phyloP scores from a whole-genome alignment of 2,329 filamentous ascomycete species.

The Rasamsonia emersonii region DNA sequence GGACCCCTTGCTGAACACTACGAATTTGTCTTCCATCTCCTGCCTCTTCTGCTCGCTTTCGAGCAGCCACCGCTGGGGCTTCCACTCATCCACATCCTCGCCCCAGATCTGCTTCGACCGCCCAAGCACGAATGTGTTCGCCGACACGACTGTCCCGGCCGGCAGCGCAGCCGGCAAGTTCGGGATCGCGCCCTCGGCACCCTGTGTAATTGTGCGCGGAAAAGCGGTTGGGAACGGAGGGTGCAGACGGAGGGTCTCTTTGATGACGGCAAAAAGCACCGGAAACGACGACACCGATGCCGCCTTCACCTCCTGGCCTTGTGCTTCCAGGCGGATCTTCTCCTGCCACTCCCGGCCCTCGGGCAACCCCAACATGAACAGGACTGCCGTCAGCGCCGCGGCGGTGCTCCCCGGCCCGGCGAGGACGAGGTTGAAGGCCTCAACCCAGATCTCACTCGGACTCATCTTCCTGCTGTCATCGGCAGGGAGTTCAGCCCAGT shows the following conservation, averaged over 20 bases:
- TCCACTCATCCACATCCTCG: conserved; percentile 10
- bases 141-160: conserved; percentile 12
- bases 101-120: conserved; percentile 13
- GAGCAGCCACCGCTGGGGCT: conserved; percentile 12
- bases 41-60: conserved; percentile 7
- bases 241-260: conserved; percentile 11
- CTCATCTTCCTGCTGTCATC: conserved; percentile 11
- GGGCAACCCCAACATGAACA: conserved; percentile 10
- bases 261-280: conserved; percentile 12
- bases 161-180: conserved; percentile 9
- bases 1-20: conserved; percentile 13
- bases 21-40: conserved; percentile 11
- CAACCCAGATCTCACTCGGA: conserved; percentile 7
- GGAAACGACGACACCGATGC: conserved; percentile 1
- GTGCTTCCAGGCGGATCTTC: conserved; percentile 7
- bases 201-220: conserved; percentile 11
- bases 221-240: conserved; percentile 12
- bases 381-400: conserved; percentile 10
- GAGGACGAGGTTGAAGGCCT: conserved; percentile 11
- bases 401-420: conserved; percentile 13
- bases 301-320: not conserved
- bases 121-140: conserved; percentile 13
- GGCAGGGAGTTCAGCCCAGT: conserved; percentile 10
- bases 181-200: conserved; percentile 11
- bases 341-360: conserved; percentile 12